Evolutionary conservation across 2,329 filamentous ascomycete genomes (phyloP), one percentile per base, ranked within the genome.

Genomic region (Cladophialophora chaetospira): DNA sequence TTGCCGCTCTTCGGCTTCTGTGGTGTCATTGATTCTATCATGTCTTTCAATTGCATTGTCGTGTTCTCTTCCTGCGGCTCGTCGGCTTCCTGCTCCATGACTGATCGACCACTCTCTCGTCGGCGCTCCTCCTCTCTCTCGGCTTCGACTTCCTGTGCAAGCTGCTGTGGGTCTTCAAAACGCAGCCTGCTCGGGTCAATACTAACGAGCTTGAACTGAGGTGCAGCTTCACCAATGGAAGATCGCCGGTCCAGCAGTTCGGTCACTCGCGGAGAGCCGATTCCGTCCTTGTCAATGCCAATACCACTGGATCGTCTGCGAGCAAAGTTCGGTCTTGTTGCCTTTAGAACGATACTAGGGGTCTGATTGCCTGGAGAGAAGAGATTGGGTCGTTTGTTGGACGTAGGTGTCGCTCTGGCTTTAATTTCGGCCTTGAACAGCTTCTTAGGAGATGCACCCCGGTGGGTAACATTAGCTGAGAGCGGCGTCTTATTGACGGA

Each of bases 1-100:
- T 74, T 78, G 52, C 83, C 86, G 70, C 53, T 11, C 33, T 61
- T 62, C n/a, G 57, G 36, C 51, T 66, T 90, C 72, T 88, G 89
- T 0, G 89, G 89, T 21, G 88, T 91, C 61, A 93, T 77, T 55
- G 84, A 88, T 59, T 88, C 81, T 58, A 93, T 93, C 82, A 91
- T 87, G 62, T 90, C 87, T 61, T 84, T 88, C 40, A 93, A 73
- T 60, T 84, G 89, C 31, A 85, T 72, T 0, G 87, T 88, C 2
- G 77, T 78, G 61, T 89, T 87, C 44, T 78, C 81, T 29, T 85
- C 82, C 31, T 81, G 79, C 25, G 75, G 73, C 15, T 69, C 72
- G 49, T 75, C 72, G 4, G 74, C 77, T 64, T 82, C 80, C 28
- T 79, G 76, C 65, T 84, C 78, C 17, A 82, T 73, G 42, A 82